Evolutionary conservation across 192 early-diverging fungal species (phyloP).

Genomic region (Podochytrium sp.): DNA sequence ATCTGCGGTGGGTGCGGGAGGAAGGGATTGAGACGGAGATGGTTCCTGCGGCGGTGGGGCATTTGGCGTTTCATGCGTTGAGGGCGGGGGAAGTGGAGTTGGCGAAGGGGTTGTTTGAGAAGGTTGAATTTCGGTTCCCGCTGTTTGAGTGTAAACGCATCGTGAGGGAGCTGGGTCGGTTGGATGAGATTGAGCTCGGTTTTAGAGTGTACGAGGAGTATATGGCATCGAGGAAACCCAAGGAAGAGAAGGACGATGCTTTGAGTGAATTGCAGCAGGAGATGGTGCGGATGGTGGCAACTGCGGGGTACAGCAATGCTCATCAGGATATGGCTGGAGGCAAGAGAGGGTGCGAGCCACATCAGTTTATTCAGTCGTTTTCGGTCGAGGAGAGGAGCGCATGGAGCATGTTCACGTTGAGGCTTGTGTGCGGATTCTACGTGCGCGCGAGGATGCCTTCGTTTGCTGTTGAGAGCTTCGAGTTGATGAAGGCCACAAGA

Average conservation of each 20-base stretch:
- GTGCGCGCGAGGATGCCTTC: neutral
- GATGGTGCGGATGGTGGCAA: neutral
- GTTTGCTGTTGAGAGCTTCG: neutral
- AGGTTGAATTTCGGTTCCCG: neutral
- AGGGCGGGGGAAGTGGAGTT: neutral
- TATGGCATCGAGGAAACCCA: neutral
- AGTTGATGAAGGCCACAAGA: neutral
- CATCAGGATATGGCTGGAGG: neutral
- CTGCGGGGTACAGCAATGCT: too few species aligned
- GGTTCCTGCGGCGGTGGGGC: neutral
- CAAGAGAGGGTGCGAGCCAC: neutral
- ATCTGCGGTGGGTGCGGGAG: neutral
- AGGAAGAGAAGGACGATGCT: neutral
- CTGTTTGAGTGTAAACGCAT: neutral
- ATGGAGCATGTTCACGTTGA: neutral
- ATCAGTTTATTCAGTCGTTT: neutral
- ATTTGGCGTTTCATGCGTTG: neutral
- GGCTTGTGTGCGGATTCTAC: neutral
- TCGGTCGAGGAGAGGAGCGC: neutral
- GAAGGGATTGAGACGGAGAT: neutral
- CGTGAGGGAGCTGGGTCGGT: neutral
- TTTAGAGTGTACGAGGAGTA: neutral
- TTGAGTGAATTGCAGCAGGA: neutral
- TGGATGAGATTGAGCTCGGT: neutral
- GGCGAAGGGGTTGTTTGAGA: conserved; percentile 9